Base-by-base conservation (phyloP, 495 filamentous ascomycete species). In the Penicillium bialowiezense region DNA sequence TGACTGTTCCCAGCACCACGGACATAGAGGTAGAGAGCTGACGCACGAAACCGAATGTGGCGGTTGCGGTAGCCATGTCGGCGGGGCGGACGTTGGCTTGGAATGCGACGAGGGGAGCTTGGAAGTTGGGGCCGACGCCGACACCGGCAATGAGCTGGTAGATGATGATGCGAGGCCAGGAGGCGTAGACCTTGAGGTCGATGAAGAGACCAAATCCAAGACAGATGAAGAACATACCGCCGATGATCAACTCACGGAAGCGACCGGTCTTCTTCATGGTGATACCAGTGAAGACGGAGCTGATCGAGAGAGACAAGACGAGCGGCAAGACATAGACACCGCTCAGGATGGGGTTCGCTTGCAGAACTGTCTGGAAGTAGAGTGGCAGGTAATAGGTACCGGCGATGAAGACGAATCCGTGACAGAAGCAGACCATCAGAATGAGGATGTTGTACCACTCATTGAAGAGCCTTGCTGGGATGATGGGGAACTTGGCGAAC, bases 291-390 rank as follows among this genome's bases (percentile, higher is more conserved):
- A 52, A 54, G 7, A 75, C 81, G n/a, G 87, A 88, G 17, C 73
- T 58, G 53, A 89, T 31, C 17, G 88, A 88, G 12, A 95, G 77
- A 1, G 82, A 73, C 41, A 95, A 58, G 13, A 84, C 87, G 53
- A 84, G 84, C 3, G 90, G 87, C 8, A 95, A 77, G 15, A 90
- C 71, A 62, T 90, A 90, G 33, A 95, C 84, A 24, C 90, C 91
- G 24, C 83, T 87, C 5, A 88, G 63, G 49, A 96, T 79, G 0
- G 90, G 88, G 10, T 77, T 71, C 9, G 83, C 81, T 3, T 87
- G 83, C 6, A 91, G 79, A 10, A 90, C 87, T 29, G 83, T 78
- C 63, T 90, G 86, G 68, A 88, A 88, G 68, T 90, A 91, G 32
- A 92, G 75, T 0, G 88, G 88, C 12, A 92, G 75, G 59, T 83